Evolutionary conservation across 1,284 basidiomycete genomes (phyloP).

Genomic region (Psilocybe mexicana): DNA sequence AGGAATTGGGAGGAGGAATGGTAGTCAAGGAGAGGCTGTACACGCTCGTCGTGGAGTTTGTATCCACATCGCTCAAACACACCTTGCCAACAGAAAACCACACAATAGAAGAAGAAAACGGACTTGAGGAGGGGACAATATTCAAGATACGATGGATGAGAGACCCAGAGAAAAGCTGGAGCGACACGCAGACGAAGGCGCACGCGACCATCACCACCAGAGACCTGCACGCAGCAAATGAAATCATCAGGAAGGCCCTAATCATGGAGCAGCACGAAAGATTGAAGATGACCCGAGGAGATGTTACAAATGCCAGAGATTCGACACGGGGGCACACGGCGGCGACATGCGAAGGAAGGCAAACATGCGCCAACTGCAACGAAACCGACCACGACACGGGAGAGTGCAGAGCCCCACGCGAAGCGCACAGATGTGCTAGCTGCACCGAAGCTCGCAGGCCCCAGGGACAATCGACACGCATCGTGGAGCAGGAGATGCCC

Average conservation of each 20-base stretch:
- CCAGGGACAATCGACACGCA: not conserved
- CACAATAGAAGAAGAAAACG: not conserved
- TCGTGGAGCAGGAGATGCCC: constrained; percentile 13
- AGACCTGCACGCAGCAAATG: not conserved
- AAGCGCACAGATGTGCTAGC: constrained; percentile 3
- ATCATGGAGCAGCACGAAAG: constrained; percentile 7
- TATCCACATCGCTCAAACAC: not conserved
- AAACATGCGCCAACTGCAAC: constrained; percentile 13
- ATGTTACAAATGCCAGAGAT: constrained; percentile 11
- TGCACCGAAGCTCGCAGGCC: not conserved
- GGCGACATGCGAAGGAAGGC: not conserved
- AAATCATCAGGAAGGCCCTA: constrained; percentile 1
- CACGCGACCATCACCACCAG: constrained; percentile 2
- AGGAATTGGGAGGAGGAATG: not conserved
- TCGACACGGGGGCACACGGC: not conserved
- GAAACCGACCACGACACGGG: not conserved
- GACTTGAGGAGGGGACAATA: not conserved
- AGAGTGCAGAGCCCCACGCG: not conserved
- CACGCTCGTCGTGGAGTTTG: not conserved
- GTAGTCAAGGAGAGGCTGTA: constrained; percentile 1
- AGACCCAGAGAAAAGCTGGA: constrained; percentile 6
- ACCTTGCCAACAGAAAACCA: not conserved
- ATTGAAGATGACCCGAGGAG: constrained; percentile 9
- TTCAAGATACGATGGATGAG: constrained; percentile 4
- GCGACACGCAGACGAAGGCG: not conserved